phyloP scores from a whole-genome alignment of 2,329 filamentous ascomycete species.

The Fusarium piperis region DNA sequence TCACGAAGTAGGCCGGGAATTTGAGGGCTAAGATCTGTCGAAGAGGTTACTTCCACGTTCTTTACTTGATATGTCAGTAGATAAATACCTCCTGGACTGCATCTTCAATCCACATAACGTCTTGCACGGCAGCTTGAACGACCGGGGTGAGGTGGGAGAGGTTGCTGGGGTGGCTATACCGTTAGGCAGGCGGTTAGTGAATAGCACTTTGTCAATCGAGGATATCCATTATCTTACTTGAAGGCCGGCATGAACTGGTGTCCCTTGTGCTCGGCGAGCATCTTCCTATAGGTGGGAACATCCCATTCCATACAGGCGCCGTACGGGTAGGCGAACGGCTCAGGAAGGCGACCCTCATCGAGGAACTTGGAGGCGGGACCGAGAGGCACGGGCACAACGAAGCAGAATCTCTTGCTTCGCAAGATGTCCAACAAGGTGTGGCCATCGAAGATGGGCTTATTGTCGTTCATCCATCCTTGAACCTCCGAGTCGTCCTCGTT shows the following conservation, averaged over 20 bases:
- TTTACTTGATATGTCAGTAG: too few species aligned
- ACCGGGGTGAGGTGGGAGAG: conserved; percentile 4
- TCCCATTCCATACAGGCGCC: not conserved
- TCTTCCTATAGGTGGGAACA: rapidly evolving
- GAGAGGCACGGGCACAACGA: not conserved
- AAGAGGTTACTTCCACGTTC: too few species aligned
- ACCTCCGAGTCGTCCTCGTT: not conserved
- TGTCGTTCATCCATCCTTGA: conserved; percentile 15
- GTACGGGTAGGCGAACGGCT: not conserved
- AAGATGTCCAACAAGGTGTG: not conserved
- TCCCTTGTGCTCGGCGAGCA: not conserved
- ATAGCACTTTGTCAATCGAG: not conserved
- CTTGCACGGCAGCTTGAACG: conserved; percentile 13
- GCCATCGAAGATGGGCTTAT: not conserved
- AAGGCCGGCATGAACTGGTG: not conserved
- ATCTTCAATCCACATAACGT: conserved; percentile 2
- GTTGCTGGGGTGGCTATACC: not conserved
- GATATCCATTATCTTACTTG: not conserved
- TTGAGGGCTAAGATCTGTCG: not conserved
- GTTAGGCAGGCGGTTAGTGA: not conserved
- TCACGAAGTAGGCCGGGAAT: conserved; percentile 15
- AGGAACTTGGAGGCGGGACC: too few species aligned
- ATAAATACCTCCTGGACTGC: not conserved
- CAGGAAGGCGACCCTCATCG: not conserved
- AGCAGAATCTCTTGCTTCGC: not conserved